Evolutionary conservation across 2,329 filamentous ascomycete species (phyloP).

Genomic region (Trichoderma sp.): DNA sequence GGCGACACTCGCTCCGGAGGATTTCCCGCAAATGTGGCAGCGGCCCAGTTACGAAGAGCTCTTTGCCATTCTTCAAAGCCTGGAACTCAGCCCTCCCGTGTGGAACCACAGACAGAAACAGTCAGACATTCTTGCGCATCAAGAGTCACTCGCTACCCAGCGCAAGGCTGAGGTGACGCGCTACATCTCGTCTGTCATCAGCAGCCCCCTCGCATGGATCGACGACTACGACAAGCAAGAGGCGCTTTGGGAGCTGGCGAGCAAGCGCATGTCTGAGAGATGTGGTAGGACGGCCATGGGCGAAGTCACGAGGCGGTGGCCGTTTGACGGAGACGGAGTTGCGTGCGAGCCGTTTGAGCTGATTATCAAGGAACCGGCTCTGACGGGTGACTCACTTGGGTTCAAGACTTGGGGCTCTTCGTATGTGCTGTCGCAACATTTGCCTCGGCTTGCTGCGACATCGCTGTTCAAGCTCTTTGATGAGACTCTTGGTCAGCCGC

Average conservation of each 20-base stretch:
- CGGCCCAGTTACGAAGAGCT: constrained; percentile 66
- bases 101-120: constrained; percentile 55
- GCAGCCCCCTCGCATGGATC: constrained; percentile 67
- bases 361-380: constrained; percentile 76
- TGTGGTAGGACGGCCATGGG: constrained; percentile 70
- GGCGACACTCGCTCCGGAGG: constrained; percentile 40
- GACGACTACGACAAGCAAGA: constrained; percentile 64
- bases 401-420: constrained; percentile 96
- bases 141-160: constrained; percentile 40
- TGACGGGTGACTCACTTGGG: constrained; percentile 84
- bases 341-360: constrained; percentile 55
- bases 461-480: constrained; percentile 47
- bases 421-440: constrained; percentile 74
- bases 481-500: constrained; percentile 31
- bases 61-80: constrained; percentile 60
- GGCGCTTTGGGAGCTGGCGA: constrained; percentile 73
- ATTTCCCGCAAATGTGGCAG: constrained; percentile 80
- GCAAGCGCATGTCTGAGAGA: constrained; percentile 75
- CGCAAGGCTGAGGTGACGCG: constrained; percentile 53
- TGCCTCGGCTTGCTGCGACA: constrained; percentile 49
- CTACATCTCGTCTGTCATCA: constrained; percentile 69
- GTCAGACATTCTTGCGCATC: constrained; percentile 40
- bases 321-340: constrained; percentile 37
- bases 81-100: constrained; percentile 65
- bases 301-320: constrained; percentile 54